Conservation (phyloP, 2,329 filamentous ascomycete genomes). For the Beauveria bassiana region DNA sequence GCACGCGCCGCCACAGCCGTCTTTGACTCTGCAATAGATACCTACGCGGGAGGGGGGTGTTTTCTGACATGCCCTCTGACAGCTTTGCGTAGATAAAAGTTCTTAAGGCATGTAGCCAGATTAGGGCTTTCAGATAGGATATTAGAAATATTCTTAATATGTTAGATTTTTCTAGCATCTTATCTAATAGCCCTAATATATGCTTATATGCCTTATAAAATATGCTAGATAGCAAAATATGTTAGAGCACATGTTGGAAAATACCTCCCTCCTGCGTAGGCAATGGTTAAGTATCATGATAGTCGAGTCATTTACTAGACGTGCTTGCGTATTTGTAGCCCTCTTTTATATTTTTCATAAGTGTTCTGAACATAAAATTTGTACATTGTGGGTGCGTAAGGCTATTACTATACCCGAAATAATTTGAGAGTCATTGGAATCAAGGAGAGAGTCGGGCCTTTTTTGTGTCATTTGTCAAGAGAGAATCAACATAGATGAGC, state of each 20-base stretch:
- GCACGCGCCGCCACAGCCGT: neutral
- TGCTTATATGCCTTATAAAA: no score
- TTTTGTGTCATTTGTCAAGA: neutral
- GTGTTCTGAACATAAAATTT: conserved; percentile 14
- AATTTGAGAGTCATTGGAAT: conserved; percentile 5
- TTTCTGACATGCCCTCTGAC: no score
- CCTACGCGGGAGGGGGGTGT: no score
- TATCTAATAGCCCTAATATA: no score
- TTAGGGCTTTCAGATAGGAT: no score
- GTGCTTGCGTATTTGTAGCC: neutral
- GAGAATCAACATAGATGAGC: neutral
- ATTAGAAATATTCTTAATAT: no score
- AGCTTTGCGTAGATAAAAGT: no score
- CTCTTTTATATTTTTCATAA: conserved; percentile 12
- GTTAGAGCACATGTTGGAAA: no score
- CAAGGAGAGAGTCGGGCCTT: neutral
- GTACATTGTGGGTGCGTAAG: conserved; percentile 18
- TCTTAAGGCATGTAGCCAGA: no score
- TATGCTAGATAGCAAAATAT: no score
- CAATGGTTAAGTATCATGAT: neutral
- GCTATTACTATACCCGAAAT: conserved; percentile 12
- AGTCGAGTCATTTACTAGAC: neutral
- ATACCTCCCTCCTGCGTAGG: no score
- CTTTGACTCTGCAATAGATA: neutral
- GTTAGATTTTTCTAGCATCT: no score